Conservation (phyloP, 257 asterid genomes). For the Solanum ossicruentum region DNA sequence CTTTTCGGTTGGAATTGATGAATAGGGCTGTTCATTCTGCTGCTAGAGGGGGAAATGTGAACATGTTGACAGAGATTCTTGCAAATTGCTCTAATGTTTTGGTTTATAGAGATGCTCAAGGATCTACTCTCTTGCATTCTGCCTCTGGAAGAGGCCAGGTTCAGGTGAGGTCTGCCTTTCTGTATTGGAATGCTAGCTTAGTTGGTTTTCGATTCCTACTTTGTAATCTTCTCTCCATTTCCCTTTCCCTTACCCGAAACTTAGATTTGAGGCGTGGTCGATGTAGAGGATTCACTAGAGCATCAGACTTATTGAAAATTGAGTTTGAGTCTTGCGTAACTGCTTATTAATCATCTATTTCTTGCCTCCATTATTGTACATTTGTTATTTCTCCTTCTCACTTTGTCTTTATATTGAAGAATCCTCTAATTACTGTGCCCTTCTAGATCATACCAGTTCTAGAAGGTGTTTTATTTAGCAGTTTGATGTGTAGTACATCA, state of each 20-base stretch:
- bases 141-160: slow-evolving; percentile 72
- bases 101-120: slow-evolving; percentile 56
- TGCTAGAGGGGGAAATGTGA: slow-evolving; percentile 77
- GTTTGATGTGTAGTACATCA: too few species aligned
- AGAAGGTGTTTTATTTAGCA: background rate
- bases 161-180: slow-evolving; percentile 35
- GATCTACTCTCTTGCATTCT: slow-evolving; percentile 69
- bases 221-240: background rate
- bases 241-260: background rate
- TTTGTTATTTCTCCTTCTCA: background rate
- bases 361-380: background rate
- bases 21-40: slow-evolving; percentile 76
- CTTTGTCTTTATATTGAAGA: background rate
- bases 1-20: slow-evolving; percentile 40
- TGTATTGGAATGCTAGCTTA: background rate
- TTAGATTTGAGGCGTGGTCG: background rate
- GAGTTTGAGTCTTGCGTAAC: background rate
- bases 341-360: background rate
- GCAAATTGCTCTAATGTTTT: slow-evolving; percentile 40
- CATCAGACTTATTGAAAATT: background rate
- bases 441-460: background rate
- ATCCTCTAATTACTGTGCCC: background rate
- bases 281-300: background rate
- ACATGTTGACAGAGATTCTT: slow-evolving; percentile 48
- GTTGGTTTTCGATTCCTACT: background rate